A percentile compares a stretch with the other conserved stretches of the same genome.
These are phyloP conservation scores for Lactuca saligna DNA, from an alignment of 129 eudicot species.

Conservation along the genomic window DNA sequence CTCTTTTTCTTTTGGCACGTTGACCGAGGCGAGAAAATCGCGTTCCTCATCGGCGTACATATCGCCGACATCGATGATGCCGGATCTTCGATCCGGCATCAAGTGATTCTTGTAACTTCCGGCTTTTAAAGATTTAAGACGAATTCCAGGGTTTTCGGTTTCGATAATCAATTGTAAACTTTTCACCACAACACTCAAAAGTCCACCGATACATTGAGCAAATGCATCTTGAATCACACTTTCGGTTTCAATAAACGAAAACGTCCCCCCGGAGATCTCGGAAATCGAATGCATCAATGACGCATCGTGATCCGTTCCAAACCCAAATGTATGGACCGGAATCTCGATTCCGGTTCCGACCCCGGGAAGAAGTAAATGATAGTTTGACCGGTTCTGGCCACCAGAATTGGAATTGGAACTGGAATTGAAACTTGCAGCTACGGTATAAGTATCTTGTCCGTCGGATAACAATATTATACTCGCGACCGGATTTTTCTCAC, in stretches of 20 bases:
- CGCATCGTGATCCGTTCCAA: constrained; percentile 74
- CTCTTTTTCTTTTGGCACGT: constrained; percentile 45
- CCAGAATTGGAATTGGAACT: constrained; percentile 3
- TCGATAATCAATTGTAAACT: constrained; percentile 57
- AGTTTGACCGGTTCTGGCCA: constrained; percentile 31
- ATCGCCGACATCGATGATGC: constrained; percentile 72
- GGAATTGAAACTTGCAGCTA: constrained; percentile 21
- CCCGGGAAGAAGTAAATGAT: constrained; percentile 45
- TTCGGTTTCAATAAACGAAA: constrained; percentile 81
- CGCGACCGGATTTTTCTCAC: constrained; percentile 68
- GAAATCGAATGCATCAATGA: constrained; percentile 66
- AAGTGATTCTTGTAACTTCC: constrained; percentile 62
- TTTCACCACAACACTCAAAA: constrained; percentile 80
- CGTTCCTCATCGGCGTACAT: constrained; percentile 84
- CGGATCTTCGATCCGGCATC: constrained; percentile 45
- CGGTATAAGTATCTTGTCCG: constrained; percentile 77
- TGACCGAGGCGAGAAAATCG: constrained; percentile 58
- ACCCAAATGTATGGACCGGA: constrained; percentile 84
- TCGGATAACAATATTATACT: constrained; percentile 84
- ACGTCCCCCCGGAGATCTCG: constrained; percentile 77
- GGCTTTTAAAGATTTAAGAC: constrained; percentile 43
- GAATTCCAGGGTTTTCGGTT: constrained; percentile 33
- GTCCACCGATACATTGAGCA: constrained; percentile 89
- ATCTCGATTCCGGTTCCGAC: constrained; percentile 43
- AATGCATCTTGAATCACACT: constrained; percentile 78